Evolutionary conservation across 2,329 filamentous ascomycete species (phyloP).

Genomic region (Didymella lethalis): DNA sequence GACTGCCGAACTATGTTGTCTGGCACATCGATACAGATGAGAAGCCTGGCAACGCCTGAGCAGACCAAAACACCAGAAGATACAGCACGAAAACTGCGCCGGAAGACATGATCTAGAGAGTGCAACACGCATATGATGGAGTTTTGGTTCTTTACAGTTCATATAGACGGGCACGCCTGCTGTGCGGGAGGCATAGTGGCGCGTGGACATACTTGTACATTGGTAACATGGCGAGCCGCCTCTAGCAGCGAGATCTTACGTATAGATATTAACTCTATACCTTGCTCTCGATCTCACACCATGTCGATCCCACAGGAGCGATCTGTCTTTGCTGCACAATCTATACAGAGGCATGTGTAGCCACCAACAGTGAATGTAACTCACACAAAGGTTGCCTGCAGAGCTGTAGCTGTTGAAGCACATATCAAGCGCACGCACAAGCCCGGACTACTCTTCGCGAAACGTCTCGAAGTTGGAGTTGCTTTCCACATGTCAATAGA

Average conservation of each 20-base stretch:
- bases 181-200: neutral
- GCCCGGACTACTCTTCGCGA: too few species aligned
- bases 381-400: too few species aligned
- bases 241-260: neutral
- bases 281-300: neutral
- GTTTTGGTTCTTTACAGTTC: conserved; percentile 2
- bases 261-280: conserved; percentile 6
- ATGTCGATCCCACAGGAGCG: neutral
- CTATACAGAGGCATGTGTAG: neutral
- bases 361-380: too few species aligned
- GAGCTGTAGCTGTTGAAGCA: neutral
- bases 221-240: neutral
- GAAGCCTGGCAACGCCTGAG: conserved; percentile 77
- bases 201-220: conserved; percentile 8
- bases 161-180: conserved; percentile 6
- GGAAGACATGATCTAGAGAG: neutral
- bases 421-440: neutral
- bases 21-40: conserved; percentile 99
- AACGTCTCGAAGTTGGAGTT: too few species aligned
- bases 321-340: neutral
- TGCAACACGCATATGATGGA: conserved; percentile 16
- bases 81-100: too few species aligned
- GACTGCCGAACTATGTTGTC: conserved; percentile 95
- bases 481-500: neutral
- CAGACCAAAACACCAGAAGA: neutral